Evolutionary conservation across 257 asterid species (phyloP).

Genomic region (Gentiana macrophylla): DNA sequence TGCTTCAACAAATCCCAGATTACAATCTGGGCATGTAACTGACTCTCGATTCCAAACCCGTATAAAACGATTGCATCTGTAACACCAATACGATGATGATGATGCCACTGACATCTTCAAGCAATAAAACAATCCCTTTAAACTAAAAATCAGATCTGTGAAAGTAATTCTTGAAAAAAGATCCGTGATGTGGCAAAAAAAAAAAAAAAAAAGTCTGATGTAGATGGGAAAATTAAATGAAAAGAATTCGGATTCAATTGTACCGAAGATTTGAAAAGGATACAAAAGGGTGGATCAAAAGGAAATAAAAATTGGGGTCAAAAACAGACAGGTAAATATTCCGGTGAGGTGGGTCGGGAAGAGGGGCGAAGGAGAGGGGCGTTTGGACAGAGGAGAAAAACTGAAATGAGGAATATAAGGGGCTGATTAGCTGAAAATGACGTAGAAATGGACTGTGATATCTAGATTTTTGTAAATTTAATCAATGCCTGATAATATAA

Average conservation of each 20-base stretch:
- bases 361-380: not conserved
- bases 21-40: constrained; percentile 61
- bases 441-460: too few species aligned
- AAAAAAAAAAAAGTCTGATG: not conserved
- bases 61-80: constrained; percentile 58
- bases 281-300: not conserved
- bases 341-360: not conserved
- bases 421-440: too few species aligned
- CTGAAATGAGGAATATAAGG: not conserved
- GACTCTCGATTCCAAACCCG: constrained; percentile 44
- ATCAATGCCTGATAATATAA: too few species aligned
- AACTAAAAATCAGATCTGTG: constrained; percentile 1
- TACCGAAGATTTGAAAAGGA: too few species aligned
- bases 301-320: not conserved
- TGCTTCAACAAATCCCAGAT: constrained; percentile 61
- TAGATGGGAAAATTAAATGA: constrained; percentile 2
- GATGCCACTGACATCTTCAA: constrained; percentile 37
- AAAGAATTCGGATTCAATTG: not conserved
- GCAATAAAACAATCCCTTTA: not conserved
- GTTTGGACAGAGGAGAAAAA: not conserved
- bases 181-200: too few species aligned
- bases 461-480: too few species aligned
- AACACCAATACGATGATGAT: constrained; percentile 58
- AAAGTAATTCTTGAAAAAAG: too few species aligned
- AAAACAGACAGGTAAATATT: constrained; percentile 2